Evolutionary conservation across 805 yeast genomes (phyloP).

Genomic region (Pichia insulana): DNA sequence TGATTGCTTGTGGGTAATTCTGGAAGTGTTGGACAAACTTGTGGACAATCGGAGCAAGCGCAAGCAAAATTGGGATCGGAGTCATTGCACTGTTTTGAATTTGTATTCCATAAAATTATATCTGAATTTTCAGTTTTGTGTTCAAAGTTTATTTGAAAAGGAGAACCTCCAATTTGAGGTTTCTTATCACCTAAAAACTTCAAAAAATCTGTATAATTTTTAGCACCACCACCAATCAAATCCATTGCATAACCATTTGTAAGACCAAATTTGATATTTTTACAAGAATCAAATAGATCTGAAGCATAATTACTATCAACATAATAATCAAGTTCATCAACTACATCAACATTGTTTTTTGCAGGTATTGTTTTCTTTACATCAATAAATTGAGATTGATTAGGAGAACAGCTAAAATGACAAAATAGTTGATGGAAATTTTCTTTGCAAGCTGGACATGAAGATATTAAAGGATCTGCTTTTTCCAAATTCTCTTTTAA

Average conservation of each 20-base stretch:
- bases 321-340: slow-evolving; percentile 59
- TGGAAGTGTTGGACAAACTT: slow-evolving; percentile 65
- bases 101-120: slow-evolving; percentile 25
- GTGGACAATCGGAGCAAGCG: slow-evolving; percentile 86
- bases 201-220: slow-evolving; percentile 57
- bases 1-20: slow-evolving; percentile 29
- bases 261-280: slow-evolving; percentile 82
- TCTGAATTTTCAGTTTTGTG: slow-evolving; percentile 25
- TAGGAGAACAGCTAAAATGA: slow-evolving; percentile 82
- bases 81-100: slow-evolving; percentile 48
- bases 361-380: slow-evolving; percentile 47
- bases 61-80: slow-evolving; percentile 50
- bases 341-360: slow-evolving; percentile 46
- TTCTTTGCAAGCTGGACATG: slow-evolving; percentile 88
- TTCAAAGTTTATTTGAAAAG: slow-evolving; percentile 79
- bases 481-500: slow-evolving; percentile 56
- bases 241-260: slow-evolving; percentile 97
- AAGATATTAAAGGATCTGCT: slow-evolving; percentile 72
- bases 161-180: slow-evolving; percentile 90
- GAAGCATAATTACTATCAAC: slow-evolving; percentile 60
- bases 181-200: slow-evolving; percentile 92
- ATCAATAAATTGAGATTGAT: slow-evolving; percentile 68
- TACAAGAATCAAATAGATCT: slow-evolving; percentile 73
- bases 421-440: slow-evolving; percentile 82
- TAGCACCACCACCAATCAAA: slow-evolving; percentile 95